Evolutionary conservation across 1,284 basidiomycete species (phyloP), one percentile per base, ranked within the genome.

Genomic region (Sanguinoderma infundibulare): DNA sequence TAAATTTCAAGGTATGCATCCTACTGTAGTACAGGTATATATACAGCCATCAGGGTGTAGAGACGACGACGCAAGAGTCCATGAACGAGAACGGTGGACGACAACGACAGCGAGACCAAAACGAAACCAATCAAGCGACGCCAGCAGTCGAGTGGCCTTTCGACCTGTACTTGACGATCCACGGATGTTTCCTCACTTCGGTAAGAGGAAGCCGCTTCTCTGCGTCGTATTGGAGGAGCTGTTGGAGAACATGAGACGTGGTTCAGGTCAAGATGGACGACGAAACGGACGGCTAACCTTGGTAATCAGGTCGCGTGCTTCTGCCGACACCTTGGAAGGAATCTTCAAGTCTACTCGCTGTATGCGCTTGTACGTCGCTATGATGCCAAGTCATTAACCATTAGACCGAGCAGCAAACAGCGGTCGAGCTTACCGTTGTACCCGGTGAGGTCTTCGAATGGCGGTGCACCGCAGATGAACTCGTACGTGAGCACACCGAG

Each of bases 401-500:
- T 26, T 9, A 3, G n/a, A 42, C 32, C 39, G 15, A 26, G 28
- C 24, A 46, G 40, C 8, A 28, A 15, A 15, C 26, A 30, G 15
- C 24, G n/a, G 5, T 10, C n/a, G 32, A 12, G 74, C 84, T 65
- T 67, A 94, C 92, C 91, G 55, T 85, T 85, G 50, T 89, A 85
- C 35, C 92, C 92, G 59, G 77, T 84, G 59, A 92, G 77, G 73
- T 96, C 94, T 72, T 99, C 98, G 68, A 99, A 99, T 0, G 98
- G 98, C 5, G 98, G 96, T 10, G 85, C 85, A 1, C 98, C 98
- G 61, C 90, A 87, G 57, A 98, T 78, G 74, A 99, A 99, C 76
- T 99, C 98, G 75, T 95, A 99, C 1, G 91, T 93, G 60, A 99
- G 82, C 5, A 99, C 97, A 44, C 98, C 98, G 10, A 99, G 80